phyloP scores from a whole-genome alignment of 768 basidiomycete species.

The Guyanaporus albipodus region DNA sequence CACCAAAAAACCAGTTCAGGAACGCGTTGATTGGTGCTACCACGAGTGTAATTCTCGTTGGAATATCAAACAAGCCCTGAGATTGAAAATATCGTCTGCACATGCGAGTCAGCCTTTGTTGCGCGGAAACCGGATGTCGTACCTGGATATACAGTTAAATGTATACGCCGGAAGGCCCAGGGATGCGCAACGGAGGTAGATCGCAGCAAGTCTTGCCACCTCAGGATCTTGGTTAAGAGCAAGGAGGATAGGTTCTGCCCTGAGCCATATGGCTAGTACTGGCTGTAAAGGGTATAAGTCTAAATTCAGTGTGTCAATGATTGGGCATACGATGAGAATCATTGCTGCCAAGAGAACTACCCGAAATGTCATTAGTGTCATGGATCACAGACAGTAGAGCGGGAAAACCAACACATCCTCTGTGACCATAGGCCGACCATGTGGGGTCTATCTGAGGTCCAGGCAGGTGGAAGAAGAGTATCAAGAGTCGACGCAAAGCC shows the following conservation, averaged over 20 bases:
- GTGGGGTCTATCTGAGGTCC: slow-evolving; percentile 82
- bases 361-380: slow-evolving; percentile 6
- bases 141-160: slow-evolving; percentile 54
- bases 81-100: slow-evolving; percentile 61
- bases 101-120: neutral
- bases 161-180: slow-evolving; percentile 77
- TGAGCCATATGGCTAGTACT: slow-evolving; percentile 74
- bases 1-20: slow-evolving; percentile 83
- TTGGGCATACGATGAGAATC: slow-evolving; percentile 52
- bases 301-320: neutral
- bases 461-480: slow-evolving; percentile 90
- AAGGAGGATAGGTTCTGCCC: slow-evolving; percentile 74
- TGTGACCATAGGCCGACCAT: slow-evolving; percentile 90
- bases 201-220: slow-evolving; percentile 69
- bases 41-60: slow-evolving; percentile 76
- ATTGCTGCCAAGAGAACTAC: slow-evolving; percentile 60
- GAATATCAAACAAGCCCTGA: slow-evolving; percentile 80
- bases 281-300: slow-evolving; percentile 29
- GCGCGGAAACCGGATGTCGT: neutral
- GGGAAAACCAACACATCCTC: slow-evolving; percentile 62
- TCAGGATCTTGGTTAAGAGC: slow-evolving; percentile 76
- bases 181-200: slow-evolving; percentile 74
- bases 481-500: slow-evolving; percentile 86
- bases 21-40: slow-evolving; percentile 84
- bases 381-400: neutral